Base-by-base conservation (phyloP, 1,284 basidiomycete species). In the Hymenochaete sp. region DNA sequence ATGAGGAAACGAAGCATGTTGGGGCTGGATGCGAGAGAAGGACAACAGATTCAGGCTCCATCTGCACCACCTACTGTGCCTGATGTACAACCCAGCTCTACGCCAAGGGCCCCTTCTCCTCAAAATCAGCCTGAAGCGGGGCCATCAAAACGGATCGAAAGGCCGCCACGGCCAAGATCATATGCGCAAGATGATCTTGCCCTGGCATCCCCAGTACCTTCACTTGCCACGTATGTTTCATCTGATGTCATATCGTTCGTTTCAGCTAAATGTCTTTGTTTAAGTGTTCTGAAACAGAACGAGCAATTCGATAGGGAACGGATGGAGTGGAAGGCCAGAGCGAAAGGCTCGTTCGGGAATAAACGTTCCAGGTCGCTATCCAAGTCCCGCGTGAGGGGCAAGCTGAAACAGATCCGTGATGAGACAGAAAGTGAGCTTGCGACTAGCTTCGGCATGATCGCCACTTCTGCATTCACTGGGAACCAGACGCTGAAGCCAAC, bases 231-330 rank as follows among this genome's bases (percentile, higher is more conserved):
- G 82, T 85, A 57, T 53, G 74, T 67, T 13, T 45, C 18, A 11
- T 49, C 47, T 16, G 6, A 38, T 27, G 31, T 49, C 13, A 27
- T 41, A 18, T 9, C 28, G 27, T 16, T 35, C 9, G 16, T 18
- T 18, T 13, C 19, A 32, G 8, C 28, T 14, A 38, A 31, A 42
- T n/a, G 21, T 40, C 26, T 28, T 32, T 26, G n/a, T 40, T 50
- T 13, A 44, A 86, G 83, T 54, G 82, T 85, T 18, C 62, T 87
- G 5, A 72, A 73, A 50, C 78, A 83, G 51, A 73, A 76, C 10
- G 65, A 73, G 45, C 64, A 66, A 42, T 67, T 86, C 10, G 70
- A 77, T 18, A 65, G 66, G 45, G 74, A 86, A 51, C 76, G 84
- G 18, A 68, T 71, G 42, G 63, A 67, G 48, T 87, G 83, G 83